Evolutionary conservation across 2,329 filamentous ascomycete genomes (phyloP).

Genomic region (Fusarium sp.): DNA sequence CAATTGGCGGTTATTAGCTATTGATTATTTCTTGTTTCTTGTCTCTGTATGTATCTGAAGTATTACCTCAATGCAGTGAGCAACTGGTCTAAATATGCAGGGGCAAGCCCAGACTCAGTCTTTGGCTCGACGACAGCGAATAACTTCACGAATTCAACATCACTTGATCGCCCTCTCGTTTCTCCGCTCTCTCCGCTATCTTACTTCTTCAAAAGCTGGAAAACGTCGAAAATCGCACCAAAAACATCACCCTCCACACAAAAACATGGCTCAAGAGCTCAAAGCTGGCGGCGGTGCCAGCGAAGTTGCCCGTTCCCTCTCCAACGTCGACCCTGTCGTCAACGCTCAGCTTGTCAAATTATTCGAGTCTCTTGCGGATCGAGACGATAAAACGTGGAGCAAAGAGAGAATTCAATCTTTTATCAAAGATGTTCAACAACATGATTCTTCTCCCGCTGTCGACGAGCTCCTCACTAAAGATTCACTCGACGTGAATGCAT

Average conservation of each 20-base stretch:
- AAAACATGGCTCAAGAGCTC: conserved; percentile 36
- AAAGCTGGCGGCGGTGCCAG: conserved; percentile 66
- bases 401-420: conserved; percentile 63
- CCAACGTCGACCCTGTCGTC: conserved; percentile 58
- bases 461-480: conserved; percentile 47
- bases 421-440: conserved; percentile 62
- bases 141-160: conserved; percentile 42
- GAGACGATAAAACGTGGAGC: conserved; percentile 60
- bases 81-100: conserved; percentile 35
- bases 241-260: not conserved
- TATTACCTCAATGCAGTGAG: not conserved
- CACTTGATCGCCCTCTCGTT: conserved; percentile 37
- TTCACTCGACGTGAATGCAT: conserved; percentile 63
- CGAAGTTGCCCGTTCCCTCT: conserved; percentile 58
- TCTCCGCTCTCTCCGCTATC: conserved; percentile 34
- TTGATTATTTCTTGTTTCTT: not conserved
- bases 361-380: conserved; percentile 61
- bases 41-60: not conserved
- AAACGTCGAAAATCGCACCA: conserved; percentile 6
- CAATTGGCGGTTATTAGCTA: not conserved
- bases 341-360: conserved; percentile 62
- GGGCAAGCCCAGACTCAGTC: conserved; percentile 20
- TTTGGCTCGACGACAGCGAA: conserved; percentile 36
- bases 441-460: conserved; percentile 52
- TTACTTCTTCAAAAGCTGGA: conserved; percentile 14